These are phyloP conservation scores for Sambucus nigra DNA, from an alignment of 129 eudicot species.

Conservation along the genomic window DNA sequence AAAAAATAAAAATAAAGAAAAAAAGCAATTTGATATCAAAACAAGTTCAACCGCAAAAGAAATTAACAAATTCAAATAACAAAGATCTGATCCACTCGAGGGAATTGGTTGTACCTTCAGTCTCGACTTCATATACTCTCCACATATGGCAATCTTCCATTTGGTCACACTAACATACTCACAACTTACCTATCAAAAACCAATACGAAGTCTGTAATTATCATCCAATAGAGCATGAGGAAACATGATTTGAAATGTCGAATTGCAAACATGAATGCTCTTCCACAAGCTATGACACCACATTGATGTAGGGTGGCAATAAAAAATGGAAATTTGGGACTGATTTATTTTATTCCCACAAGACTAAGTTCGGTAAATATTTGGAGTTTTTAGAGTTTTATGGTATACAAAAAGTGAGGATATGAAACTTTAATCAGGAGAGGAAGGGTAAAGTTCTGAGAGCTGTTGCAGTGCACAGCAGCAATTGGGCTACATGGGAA, in stretches of 20 bases:
- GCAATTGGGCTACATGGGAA: no score
- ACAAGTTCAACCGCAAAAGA: background rate
- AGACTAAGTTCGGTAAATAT: no score
- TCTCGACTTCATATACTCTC: conserved; percentile 88
- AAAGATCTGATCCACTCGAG: background rate
- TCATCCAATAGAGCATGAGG: conserved; percentile 3
- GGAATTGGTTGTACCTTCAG: conserved; percentile 46
- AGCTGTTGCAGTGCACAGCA: no score
- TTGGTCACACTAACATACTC: conserved; percentile 68
- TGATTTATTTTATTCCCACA: no score
- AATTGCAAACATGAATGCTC: background rate
- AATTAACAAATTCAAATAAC: background rate
- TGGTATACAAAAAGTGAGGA: no score
- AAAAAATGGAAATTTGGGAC: background rate
- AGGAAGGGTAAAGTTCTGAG: no score
- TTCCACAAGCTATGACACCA: background rate
- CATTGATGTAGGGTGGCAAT: no score
- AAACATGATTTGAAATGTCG: background rate
- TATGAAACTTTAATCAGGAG: conserved; percentile 70
- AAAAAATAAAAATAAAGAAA: no score
- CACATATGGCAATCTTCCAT: conserved; percentile 96
- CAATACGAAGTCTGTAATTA: conserved; percentile 4
- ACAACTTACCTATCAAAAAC: conserved; percentile 48
- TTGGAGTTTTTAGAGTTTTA: no score
- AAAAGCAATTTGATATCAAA: background rate